phyloP scores from a whole-genome alignment of 2,329 filamentous ascomycete genomes.

The Aciculosporium take region DNA sequence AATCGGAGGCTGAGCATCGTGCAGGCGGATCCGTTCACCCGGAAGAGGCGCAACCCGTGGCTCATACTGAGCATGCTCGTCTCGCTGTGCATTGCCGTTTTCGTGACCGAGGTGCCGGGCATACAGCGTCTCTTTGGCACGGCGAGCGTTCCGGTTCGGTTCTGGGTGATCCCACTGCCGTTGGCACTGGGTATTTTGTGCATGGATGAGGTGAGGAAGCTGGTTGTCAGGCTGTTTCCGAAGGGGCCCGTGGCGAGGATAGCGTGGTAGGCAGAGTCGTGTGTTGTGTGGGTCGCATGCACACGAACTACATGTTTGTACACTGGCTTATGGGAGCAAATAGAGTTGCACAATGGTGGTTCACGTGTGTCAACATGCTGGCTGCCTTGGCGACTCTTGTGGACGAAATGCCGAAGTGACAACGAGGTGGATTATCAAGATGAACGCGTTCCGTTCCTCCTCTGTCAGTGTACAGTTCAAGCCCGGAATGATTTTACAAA shows the following conservation, averaged over 20 bases:
- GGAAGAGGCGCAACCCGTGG: conserved; percentile 35
- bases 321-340: no score
- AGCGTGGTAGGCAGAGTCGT: conserved; percentile 28
- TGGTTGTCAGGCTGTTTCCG: conserved; percentile 31
- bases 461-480: no score
- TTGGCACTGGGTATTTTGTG: conserved; percentile 33
- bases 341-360: no score
- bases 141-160: conserved; percentile 34
- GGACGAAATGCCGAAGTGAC: no score
- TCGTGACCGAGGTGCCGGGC: conserved; percentile 36
- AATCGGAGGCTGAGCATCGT: conserved; percentile 37
- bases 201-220: conserved; percentile 39
- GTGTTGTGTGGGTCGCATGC: no score
- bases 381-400: no score
- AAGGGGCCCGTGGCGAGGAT: conserved; percentile 29
- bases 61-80: conserved; percentile 30
- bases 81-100: conserved; percentile 35
- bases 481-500: no score
- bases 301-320: no score
- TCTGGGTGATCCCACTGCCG: conserved; percentile 36
- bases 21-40: conserved; percentile 33
- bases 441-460: no score
- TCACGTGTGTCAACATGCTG: no score
- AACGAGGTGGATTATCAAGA: no score
- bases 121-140: conserved; percentile 35